Percentiles rank a stretch among this genome's conserved stretches.
phyloP scores from a whole-genome alignment of 2,329 filamentous ascomycete genomes.

The Botrytis squamosa region DNA sequence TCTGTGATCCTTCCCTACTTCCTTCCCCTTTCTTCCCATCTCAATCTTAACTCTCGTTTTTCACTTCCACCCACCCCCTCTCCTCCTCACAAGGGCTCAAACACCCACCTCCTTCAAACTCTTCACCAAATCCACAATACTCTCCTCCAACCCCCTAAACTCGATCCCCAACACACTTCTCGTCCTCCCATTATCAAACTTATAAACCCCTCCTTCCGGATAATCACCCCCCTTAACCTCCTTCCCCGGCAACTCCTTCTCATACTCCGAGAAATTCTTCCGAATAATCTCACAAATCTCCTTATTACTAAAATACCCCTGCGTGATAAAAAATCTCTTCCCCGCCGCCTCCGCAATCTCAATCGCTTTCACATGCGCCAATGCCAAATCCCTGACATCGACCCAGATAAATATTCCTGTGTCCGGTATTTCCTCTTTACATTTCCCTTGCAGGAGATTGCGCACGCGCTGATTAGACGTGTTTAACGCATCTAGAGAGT shows the following conservation, averaged over 20 bases:
- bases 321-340: constrained; percentile 63
- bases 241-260: constrained; percentile 46
- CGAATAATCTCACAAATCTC: constrained; percentile 55
- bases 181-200: constrained; percentile 55
- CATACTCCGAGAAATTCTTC: constrained; percentile 54
- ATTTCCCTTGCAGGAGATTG: constrained; percentile 61
- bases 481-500: constrained; percentile 63
- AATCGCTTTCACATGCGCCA: constrained; percentile 61
- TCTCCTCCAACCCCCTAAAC: constrained; percentile 57
- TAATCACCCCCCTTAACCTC: constrained; percentile 42
- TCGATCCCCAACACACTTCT: constrained; percentile 58
- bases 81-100: not conserved
- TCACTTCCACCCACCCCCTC: not conserved
- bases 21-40: not conserved
- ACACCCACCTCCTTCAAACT: constrained; percentile 36
- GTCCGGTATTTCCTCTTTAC: constrained; percentile 55
- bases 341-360: constrained; percentile 55
- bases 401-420: constrained; percentile 61
- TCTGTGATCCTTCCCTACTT: not conserved
- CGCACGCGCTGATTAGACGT: constrained; percentile 69
- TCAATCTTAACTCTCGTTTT: no score
- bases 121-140: constrained; percentile 58
- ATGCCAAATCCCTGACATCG: constrained; percentile 60
- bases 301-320: constrained; percentile 60
- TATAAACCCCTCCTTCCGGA: constrained; percentile 47